phyloP scores from a whole-genome alignment of 2,329 filamentous ascomycete genomes.

The Chaetomium strumarium region DNA sequence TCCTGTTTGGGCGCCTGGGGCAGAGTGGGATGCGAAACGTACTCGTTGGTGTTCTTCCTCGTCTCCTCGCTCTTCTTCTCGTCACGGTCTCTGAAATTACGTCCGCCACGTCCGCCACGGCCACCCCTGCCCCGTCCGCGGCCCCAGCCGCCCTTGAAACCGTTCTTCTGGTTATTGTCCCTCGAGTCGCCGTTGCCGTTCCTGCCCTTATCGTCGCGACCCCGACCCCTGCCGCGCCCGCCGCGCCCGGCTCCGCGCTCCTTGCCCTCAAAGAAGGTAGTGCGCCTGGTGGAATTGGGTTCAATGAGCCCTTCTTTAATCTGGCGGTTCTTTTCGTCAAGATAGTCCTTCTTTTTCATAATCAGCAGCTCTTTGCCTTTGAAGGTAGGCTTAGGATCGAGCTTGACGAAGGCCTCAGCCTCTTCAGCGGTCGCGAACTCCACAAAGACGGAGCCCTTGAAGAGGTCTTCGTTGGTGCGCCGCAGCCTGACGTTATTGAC shows the following conservation, averaged over 20 bases:
- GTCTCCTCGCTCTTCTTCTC: slow-evolving; percentile 30
- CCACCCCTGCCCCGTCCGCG: slow-evolving; percentile 36
- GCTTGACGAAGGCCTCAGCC: slow-evolving; percentile 70
- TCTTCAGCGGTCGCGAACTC: slow-evolving; percentile 79
- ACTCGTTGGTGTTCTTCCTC: slow-evolving; percentile 30
- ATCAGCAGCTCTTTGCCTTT: slow-evolving; percentile 72
- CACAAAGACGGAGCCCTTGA: slow-evolving; percentile 96
- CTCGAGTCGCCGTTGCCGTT: slow-evolving; percentile 56
- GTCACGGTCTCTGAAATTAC: slow-evolving; percentile 26
- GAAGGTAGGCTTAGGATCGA: slow-evolving; percentile 79
- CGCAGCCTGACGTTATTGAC: slow-evolving; percentile 82
- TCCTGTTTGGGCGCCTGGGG: not conserved
- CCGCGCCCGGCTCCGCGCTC: slow-evolving; percentile 31
- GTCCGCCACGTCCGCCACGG: slow-evolving; percentile 32
- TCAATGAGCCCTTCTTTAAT: slow-evolving; percentile 66
- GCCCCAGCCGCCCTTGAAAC: slow-evolving; percentile 44
- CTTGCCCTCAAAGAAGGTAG: slow-evolving; percentile 45
- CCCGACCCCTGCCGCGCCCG: slow-evolving; percentile 34
- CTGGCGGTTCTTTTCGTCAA: slow-evolving; percentile 66
- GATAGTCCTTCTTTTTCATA: slow-evolving; percentile 85
- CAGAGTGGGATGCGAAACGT: slow-evolving; percentile 17
- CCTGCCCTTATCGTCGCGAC: slow-evolving; percentile 40
- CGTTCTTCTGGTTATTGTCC: slow-evolving; percentile 56
- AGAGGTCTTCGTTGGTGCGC: slow-evolving; percentile 62
- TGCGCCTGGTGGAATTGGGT: slow-evolving; percentile 43